Percentiles rank a stretch among this genome's conserved stretches.
Evolutionary conservation across 2,329 filamentous ascomycete species (phyloP).

Genomic region (Pyricularia sp.): DNA sequence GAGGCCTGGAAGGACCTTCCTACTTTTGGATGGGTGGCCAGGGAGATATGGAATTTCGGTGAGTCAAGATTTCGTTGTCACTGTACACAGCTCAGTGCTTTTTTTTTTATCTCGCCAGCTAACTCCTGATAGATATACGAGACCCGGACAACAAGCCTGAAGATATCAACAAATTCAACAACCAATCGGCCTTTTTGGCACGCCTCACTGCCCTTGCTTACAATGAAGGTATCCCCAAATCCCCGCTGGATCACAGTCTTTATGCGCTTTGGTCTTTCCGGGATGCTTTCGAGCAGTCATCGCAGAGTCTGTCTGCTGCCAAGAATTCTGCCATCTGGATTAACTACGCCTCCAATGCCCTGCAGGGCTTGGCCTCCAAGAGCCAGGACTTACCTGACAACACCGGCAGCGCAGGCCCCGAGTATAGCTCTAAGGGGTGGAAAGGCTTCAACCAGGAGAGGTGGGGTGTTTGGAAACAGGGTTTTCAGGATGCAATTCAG

Average conservation of each 20-base stretch:
- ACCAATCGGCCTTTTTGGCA: slow-evolving; percentile 16
- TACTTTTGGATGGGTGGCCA: slow-evolving; percentile 15
- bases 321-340: slow-evolving; percentile 16
- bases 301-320: slow-evolving; percentile 8
- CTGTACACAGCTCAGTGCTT: too few species aligned
- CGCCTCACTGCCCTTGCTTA: slow-evolving; percentile 14
- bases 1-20: slow-evolving; percentile 20
- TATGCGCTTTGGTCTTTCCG: slow-evolving; percentile 19
- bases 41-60: slow-evolving; percentile 20
- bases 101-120: background rate
- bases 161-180: slow-evolving; percentile 9
- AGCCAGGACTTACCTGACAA: slow-evolving; percentile 9
- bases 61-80: background rate
- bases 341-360: slow-evolving; percentile 8
- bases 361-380: slow-evolving; percentile 11
- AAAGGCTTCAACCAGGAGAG: slow-evolving; percentile 18
- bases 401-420: slow-evolving; percentile 10
- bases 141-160: slow-evolving; percentile 10
- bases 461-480: slow-evolving; percentile 16
- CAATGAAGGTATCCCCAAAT: background rate
- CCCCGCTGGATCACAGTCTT: slow-evolving; percentile 17
- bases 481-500: slow-evolving; percentile 9
- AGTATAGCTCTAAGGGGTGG: slow-evolving; percentile 14
- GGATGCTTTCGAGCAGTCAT: slow-evolving; percentile 16
- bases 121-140: slow-evolving; percentile 8